Conservation (phyloP, 208 protist species). For the Acanthamoeba healyi region DNA sequence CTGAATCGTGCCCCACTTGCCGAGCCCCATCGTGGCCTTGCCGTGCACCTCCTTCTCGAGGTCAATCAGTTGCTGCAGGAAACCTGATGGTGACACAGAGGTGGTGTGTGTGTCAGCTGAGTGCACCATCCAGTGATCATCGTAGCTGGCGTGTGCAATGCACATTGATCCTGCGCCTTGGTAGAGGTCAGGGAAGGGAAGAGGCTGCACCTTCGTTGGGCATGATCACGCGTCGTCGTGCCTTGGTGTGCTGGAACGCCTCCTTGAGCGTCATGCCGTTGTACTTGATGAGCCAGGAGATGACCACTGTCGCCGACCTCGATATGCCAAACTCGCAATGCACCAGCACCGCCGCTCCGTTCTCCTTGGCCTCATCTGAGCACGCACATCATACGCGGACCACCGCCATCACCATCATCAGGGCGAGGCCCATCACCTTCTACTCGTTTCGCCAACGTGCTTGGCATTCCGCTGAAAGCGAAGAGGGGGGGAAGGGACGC, state of each 20-base stretch:
- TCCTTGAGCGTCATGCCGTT: constrained; percentile 58
- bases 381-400: too few relatives aligned
- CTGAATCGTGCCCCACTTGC: background rate
- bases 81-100: background rate
- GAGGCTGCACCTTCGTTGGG: background rate
- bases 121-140: too few relatives aligned
- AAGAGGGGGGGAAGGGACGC: background rate
- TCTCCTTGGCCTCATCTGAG: constrained; percentile 8
- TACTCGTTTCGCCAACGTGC: background rate
- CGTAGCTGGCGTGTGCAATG: too few relatives aligned
- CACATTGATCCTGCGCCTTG: too few relatives aligned
- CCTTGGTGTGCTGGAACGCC: constrained; percentile 2
- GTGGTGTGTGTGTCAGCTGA: too few relatives aligned
- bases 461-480: background rate
- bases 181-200: background rate
- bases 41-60: constrained; percentile 23
- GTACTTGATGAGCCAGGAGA: constrained; percentile 36
- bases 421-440: background rate
- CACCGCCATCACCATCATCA: background rate
- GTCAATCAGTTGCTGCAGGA: background rate
- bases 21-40: background rate
- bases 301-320: background rate
- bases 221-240: background rate
- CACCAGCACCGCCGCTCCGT: background rate
- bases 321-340: constrained; percentile 37